Base-by-base conservation (phyloP, 257 asterid species). In the Echium plantagineum region DNA sequence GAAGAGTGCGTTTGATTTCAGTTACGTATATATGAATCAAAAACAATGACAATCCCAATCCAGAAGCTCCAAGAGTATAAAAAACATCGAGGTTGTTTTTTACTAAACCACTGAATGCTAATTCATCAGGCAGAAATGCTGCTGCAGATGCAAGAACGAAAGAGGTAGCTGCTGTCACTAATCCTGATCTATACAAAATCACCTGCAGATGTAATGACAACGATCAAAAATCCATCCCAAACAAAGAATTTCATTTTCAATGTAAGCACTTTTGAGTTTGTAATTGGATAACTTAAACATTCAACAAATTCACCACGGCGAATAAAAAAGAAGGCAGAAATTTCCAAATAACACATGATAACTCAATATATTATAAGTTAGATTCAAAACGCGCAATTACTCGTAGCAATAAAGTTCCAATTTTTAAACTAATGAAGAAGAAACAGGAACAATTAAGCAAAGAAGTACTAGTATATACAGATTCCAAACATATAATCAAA, bases 11-110 rank as follows among this genome's bases (percentile, higher is more conserved):
- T 76, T 91, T 91, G 60, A 91, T 88, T 74, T 88, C 90, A 56
- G 96, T 76, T n/a, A 89, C 94, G 58, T 91, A 91, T 18, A 91
- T 88, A 79, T 91, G 98, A 65, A 91, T 91, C 63, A 89, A 72
- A 70, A 30, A 84, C 71, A 86, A 75, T 56, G 97, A 84, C 63
- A 84, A 51, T 6, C 95, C 97, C 70, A 86, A 72, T 60, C 98
- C 98, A 67, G 82, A 71, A 55, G 85, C 87, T 63, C 97, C 98
- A 21, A 86, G 31, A 0, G 76, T 74, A 51, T 80, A 85, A 15
- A 87, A 57, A 64, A 87, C 54, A 62, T 81, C 79, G 6, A 80
- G 68, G 66, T 81, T 79, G 19, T 62, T 69, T 69, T 69, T 59
- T 32, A 85, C 60, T 58, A 83, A 65, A 35, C 58, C 80, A 21